phyloP scores from a whole-genome alignment of 148 eudicot species.

The Beta vulgaris region DNA sequence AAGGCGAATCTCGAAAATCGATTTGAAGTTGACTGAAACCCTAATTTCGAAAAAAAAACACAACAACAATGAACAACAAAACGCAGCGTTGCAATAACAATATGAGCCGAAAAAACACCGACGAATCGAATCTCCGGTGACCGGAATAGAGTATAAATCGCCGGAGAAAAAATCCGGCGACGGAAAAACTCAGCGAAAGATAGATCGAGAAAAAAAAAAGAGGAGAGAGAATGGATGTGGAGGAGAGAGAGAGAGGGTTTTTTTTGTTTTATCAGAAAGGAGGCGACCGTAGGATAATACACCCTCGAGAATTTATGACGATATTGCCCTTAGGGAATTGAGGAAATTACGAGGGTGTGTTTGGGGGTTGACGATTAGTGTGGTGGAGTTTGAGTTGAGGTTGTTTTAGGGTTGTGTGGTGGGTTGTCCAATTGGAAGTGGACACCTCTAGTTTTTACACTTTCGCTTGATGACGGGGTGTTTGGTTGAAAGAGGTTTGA shows the following conservation, averaged over 20 bases:
- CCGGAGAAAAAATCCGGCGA: constrained; percentile 14
- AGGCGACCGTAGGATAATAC: constrained; percentile 26
- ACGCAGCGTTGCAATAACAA: background rate
- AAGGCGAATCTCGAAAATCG: background rate
- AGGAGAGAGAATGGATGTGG: background rate
- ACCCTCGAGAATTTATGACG: constrained; percentile 7
- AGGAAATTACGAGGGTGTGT: background rate
- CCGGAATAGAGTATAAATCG: background rate
- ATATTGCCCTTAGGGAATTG: constrained; percentile 4
- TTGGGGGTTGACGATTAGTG: constrained; percentile 5
- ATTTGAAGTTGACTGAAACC: constrained; percentile 14
- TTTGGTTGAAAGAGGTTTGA: too few species aligned
- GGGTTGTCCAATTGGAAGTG: background rate
- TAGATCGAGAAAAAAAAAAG: constrained; percentile 9
- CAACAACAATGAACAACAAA: background rate
- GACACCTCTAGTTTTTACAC: too few species aligned
- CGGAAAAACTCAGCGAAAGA: background rate
- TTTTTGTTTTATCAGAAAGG: constrained; percentile 19
- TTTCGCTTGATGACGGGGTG: too few species aligned
- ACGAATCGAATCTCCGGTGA: constrained; percentile 17
- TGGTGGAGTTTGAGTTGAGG: too few species aligned
- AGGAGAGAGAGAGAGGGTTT: constrained; percentile 7
- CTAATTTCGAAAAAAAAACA: constrained; percentile 8
- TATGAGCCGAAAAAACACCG: background rate
- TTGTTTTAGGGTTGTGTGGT: constrained; percentile 21